A percentile compares a stretch with the other conserved stretches of the same genome.
Evolutionary conservation across 805 yeast species (phyloP).

Genomic region (Cyberlindnera euphorbiiphila): DNA sequence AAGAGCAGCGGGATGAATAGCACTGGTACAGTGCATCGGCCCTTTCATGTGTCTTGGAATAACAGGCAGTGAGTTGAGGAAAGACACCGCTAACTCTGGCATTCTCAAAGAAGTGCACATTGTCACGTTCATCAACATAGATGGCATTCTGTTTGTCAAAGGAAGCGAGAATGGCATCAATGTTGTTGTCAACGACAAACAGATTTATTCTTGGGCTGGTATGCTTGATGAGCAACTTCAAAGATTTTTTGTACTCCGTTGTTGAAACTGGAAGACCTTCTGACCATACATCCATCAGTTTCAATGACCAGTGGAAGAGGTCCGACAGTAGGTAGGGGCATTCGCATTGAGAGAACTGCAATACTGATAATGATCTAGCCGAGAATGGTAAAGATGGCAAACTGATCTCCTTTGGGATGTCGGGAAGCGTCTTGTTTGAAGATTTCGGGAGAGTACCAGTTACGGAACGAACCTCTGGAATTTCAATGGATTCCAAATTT

Average conservation of each 20-base stretch:
- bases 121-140: conserved; percentile 32
- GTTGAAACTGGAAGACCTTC: conserved; percentile 46
- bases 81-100: conserved; percentile 40
- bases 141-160: conserved; percentile 42
- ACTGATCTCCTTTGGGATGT: conserved; percentile 36
- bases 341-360: conserved; percentile 46
- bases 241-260: conserved; percentile 49
- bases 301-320: conserved; percentile 51
- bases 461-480: conserved; percentile 11
- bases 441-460: background rate
- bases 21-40: conserved; percentile 21
- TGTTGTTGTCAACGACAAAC: conserved; percentile 47
- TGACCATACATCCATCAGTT: conserved; percentile 48
- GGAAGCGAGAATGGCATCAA: conserved; percentile 43
- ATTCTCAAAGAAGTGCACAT: conserved; percentile 27
- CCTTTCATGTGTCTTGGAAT: conserved; percentile 34
- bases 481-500: conserved; percentile 11
- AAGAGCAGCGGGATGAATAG: conserved; percentile 34
- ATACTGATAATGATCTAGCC: conserved; percentile 42
- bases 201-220: conserved; percentile 46
- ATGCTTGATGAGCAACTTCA: conserved; percentile 47
- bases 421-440: conserved; percentile 32
- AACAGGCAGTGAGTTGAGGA: conserved; percentile 43
- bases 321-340: conserved; percentile 44
- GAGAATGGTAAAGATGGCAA: conserved; percentile 57